Base-by-base conservation (phyloP, 1,139 yeast genomes). In the Williopsis jadinii region DNA sequence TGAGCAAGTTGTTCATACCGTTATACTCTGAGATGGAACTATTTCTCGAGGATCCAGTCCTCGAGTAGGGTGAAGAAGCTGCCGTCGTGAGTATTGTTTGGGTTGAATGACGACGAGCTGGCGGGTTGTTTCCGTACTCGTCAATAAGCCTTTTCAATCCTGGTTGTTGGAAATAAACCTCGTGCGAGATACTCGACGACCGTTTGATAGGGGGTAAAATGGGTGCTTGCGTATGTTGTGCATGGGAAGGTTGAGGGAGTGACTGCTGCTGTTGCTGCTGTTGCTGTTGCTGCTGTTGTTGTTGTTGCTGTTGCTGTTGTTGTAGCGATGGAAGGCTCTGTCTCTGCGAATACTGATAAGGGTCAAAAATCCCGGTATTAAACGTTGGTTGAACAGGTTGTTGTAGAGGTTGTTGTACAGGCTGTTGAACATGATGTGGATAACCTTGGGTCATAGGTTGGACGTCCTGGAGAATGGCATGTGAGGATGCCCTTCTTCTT, bases 401-500 rank as follows among this genome's bases (percentile, higher is more conserved):
- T 26, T 39, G 42, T 9, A 35, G 38, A n/a, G 45, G 37, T 14
- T 41, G 45, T 11, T 37, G 39, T 27, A 38, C 42, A 12, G 36
- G 43, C 6, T 36, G 45, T 3, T 28, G 40, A 13, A 34, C 35
- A 19, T 32, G 41, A 2, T 36, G 36, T n/a, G 38, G 39, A 28
- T 26, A 33, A 29, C 32, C 10, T 8, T 37, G 30, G 8, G 27
- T n/a, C 31, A 40, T 32, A 3, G 43, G 46, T 27, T 44, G 49
- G 11, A 40, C 31, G 12, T 45, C 43, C 28, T 48, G 51, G 6
- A 52, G 34, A 10, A 52, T 35, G 5, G 34, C 35, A 15, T 53
- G 57, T 12, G 48, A 41, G 2, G 56, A 52, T 3, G 56, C 56
- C 38, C 59, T 48, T 49, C 59, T 71, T 49, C 95, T 66, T 46